Conservation (phyloP, 768 basidiomycete genomes). For the Boletus rubroflammeus region DNA sequence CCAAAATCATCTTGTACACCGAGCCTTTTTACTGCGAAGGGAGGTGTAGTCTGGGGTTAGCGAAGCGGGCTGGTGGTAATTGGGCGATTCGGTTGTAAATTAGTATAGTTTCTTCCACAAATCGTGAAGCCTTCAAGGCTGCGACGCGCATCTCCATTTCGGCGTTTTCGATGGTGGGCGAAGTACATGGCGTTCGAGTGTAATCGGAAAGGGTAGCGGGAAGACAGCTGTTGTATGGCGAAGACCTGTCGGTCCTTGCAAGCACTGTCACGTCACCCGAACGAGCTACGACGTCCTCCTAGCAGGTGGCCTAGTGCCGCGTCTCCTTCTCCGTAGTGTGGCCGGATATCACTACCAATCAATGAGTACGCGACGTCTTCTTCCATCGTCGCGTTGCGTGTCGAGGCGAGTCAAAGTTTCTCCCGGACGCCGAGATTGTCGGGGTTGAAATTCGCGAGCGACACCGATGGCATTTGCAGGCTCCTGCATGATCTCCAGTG, state of each 20-base stretch:
- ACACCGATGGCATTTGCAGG: neutral
- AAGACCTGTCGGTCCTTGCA: constrained; percentile 4
- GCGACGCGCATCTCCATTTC: neutral
- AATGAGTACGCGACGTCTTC: constrained; percentile 10
- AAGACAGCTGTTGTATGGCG: constrained; percentile 10
- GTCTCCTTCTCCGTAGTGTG: constrained; percentile 4
- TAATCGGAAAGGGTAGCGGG: neutral
- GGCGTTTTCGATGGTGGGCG: neutral
- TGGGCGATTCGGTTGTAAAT: neutral
- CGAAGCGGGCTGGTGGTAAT: constrained; percentile 1
- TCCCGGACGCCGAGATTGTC: neutral
- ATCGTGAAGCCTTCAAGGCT: neutral
- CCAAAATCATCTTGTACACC: neutral
- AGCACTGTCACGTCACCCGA: neutral
- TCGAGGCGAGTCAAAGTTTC: constrained; percentile 9
- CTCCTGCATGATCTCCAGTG: neutral
- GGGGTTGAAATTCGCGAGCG: neutral
- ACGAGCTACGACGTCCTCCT: constrained; percentile 6
- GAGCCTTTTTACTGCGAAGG: constrained; percentile 8
- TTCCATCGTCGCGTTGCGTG: neutral
- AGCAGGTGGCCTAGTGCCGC: constrained; percentile 3
- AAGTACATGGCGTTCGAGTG: no score
- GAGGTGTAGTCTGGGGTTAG: constrained; percentile 1
- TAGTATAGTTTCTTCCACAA: neutral
- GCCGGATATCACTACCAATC: constrained; percentile 8